These are phyloP conservation scores for Ganoderma lucidum DNA, from an alignment of 1,284 basidiomycete species.

Conservation along the genomic window DNA sequence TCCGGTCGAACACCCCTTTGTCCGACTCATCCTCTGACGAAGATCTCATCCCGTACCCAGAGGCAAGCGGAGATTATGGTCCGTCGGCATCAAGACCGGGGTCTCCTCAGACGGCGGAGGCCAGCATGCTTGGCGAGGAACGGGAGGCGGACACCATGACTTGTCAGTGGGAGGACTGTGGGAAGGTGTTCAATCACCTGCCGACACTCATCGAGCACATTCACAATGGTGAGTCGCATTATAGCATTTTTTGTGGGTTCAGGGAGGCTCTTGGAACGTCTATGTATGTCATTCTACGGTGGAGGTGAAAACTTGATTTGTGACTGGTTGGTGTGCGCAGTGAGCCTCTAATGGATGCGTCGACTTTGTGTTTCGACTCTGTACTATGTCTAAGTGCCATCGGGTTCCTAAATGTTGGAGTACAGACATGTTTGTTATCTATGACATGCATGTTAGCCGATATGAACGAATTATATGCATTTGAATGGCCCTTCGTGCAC, in stretches of 20 bases:
- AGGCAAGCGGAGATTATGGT: conserved; percentile 30
- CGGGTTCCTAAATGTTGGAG: too few species aligned
- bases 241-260: not conserved
- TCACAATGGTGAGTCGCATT: conserved; percentile 66
- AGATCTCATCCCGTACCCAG: conserved; percentile 25
- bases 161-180: conserved; percentile 85
- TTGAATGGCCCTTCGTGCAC: not conserved
- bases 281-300: too few species aligned
- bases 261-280: too few species aligned
- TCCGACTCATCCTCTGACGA: conserved; percentile 42
- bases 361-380: too few species aligned
- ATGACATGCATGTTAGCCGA: too few species aligned
- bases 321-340: too few species aligned
- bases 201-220: conserved; percentile 81
- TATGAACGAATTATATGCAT: not conserved
- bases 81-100: conserved; percentile 37
- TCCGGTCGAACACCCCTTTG: conserved; percentile 38
- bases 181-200: conserved; percentile 72
- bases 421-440: too few species aligned
- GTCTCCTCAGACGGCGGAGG: conserved; percentile 38
- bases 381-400: too few species aligned
- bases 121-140: conserved; percentile 26
- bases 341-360: too few species aligned
- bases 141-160: conserved; percentile 46
- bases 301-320: too few species aligned